These are phyloP conservation scores for Citrus medica DNA, from an alignment of 345 rosid species.

Conservation along the genomic window DNA sequence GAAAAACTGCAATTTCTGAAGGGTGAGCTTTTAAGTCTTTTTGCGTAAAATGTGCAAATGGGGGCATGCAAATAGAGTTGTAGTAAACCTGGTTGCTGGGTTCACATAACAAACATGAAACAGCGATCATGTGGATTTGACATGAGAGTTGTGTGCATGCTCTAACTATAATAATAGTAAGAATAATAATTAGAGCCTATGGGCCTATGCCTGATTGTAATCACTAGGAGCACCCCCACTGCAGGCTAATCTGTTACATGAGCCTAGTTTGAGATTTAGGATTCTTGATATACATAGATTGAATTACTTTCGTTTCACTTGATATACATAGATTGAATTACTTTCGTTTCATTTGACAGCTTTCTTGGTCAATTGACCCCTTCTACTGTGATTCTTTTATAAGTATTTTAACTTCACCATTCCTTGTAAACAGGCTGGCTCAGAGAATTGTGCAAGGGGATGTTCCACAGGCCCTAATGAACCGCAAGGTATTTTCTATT, in stretches of 20 bases:
- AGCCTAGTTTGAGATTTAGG: conserved; percentile 8
- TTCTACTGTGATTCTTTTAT: neutral
- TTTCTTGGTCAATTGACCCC: neutral
- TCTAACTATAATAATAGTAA: neutral
- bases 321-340: neutral
- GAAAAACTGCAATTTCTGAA: conserved; percentile 98
- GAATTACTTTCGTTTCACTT: neutral
- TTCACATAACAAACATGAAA: neutral
- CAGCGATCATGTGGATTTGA: neutral
- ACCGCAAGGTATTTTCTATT: conserved; percentile 60
- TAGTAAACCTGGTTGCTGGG: neutral
- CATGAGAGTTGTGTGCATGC: neutral
- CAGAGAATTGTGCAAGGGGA: conserved; percentile 99
- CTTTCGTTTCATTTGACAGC: neutral
- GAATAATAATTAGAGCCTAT: neutral
- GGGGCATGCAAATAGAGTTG: conserved; percentile 7
- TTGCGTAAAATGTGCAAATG: neutral
- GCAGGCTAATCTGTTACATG: neutral
- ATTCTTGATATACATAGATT: neutral
- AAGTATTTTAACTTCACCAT: neutral
- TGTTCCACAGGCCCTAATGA: conserved; percentile 98
- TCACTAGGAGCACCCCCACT: neutral
- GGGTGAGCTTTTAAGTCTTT: conserved; percentile 50
- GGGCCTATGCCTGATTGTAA: neutral
- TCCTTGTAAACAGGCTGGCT: conserved; percentile 71